phyloP scores from a whole-genome alignment of 805 yeast species.

The Babjeviella inositovora region DNA sequence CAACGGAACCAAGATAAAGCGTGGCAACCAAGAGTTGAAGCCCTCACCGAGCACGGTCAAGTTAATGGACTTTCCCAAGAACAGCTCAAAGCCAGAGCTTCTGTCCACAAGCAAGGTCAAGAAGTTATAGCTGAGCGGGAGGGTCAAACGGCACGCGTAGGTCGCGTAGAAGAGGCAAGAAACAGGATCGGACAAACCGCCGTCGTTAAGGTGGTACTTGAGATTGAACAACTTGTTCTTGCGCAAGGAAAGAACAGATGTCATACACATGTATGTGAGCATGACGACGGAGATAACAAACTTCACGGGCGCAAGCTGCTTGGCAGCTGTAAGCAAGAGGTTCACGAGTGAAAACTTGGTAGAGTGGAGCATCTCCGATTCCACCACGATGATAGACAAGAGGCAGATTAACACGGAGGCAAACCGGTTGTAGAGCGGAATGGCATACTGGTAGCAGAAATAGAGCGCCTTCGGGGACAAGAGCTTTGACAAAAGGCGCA shows the following conservation, averaged over 20 bases:
- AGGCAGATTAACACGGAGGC: slow-evolving; percentile 21
- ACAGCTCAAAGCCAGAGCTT: slow-evolving; percentile 43
- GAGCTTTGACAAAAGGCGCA: too few relatives aligned
- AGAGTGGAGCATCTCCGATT: slow-evolving; percentile 65
- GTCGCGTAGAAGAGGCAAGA: slow-evolving; percentile 66
- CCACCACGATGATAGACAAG: slow-evolving; percentile 38
- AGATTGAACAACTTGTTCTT: slow-evolving; percentile 56
- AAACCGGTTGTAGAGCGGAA: slow-evolving; percentile 28
- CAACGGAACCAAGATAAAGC: slow-evolving; percentile 60
- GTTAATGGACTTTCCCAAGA: slow-evolving; percentile 63
- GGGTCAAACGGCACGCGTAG: slow-evolving; percentile 67
- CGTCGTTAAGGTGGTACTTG: slow-evolving; percentile 55
- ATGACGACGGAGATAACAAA: slow-evolving; percentile 25
- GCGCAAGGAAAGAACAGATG: slow-evolving; percentile 51
- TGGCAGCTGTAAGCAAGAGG: slow-evolving; percentile 20
- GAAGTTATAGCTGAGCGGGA: slow-evolving; percentile 71
- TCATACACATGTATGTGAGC: slow-evolving; percentile 51
- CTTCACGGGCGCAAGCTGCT: slow-evolving; percentile 12
- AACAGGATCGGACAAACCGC: slow-evolving; percentile 56
- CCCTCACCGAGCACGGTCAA: slow-evolving; percentile 59
- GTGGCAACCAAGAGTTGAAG: slow-evolving; percentile 62
- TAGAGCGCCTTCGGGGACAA: slow-evolving; percentile 22
- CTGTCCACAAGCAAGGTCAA: slow-evolving; percentile 44
- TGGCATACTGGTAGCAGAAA: slow-evolving; percentile 18
- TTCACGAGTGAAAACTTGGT: slow-evolving; percentile 49